Base-by-base conservation (phyloP, 306 rosid species). In the Prunus dulcis region DNA sequence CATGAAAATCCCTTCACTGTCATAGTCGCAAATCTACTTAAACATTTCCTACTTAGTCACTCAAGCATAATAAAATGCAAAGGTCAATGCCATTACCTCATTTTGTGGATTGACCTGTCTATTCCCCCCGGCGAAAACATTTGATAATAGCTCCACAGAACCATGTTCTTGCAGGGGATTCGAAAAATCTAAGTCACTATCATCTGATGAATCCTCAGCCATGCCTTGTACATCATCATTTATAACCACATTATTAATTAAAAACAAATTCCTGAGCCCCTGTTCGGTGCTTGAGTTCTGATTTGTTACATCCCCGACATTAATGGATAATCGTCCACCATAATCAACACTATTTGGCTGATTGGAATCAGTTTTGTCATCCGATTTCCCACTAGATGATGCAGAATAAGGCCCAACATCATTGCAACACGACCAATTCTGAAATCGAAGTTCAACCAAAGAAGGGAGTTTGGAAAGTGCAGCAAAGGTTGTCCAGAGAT, bases 401-500 rank as follows among this genome's bases (percentile, higher is more conserved):
- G 76, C 66, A 61, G 76, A 67, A 80, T 83, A 87, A 78, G 88
- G 56, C 62, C 76, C 90, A 57, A 81, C 65, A 78, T 86, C 93
- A 69, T 84, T 84, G 82, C 91, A 81, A 81, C 85, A 79, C 80
- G 72, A 82, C 89, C 89, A 88, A 76, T 83, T 82, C 79, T 92
- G 97, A 86, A 92, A 92, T 69, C 90, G 89, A 78, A 92, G 89
- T 74, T 92, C 89, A 67, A 86, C 82, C 84, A 92, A 86, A 80
- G 91, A 84, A 65, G 93, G 93, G 73, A 92, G 92, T 86, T 86
- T 92, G 47, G 91, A 88, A 73, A 92, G 88, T 47, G 92, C 91
- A 17, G 93, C 92, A 67, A 81, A 79, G 55, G 97, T 90, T 78
- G 96, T 88, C 96, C 93, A 92, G 72, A 92, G 97, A 86, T 92